Evolutionary conservation across 139 green algal genomes (phyloP).

Genomic region (Nannochloris sp.): DNA sequence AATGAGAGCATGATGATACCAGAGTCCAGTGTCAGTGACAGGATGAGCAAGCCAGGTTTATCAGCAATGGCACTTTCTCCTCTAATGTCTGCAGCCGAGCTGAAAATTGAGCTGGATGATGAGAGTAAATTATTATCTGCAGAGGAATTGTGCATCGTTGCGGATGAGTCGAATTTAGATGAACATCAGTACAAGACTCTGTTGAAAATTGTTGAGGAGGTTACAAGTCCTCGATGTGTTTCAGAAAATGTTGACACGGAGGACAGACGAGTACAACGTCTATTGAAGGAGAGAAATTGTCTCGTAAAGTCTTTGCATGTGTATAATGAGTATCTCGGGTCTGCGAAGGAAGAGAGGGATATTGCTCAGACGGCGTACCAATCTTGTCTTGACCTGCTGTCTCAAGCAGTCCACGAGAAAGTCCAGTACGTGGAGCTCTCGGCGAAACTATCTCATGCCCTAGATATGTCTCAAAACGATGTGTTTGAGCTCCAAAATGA

Average conservation of each 20-base stretch:
- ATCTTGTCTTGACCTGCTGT: background rate
- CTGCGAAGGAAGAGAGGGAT: background rate
- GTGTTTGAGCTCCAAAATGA: constrained; percentile 6
- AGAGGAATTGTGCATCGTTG: constrained; percentile 2
- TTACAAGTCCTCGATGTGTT: background rate
- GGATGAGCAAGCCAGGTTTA: background rate
- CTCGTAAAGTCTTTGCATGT: background rate
- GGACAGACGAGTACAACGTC: background rate
- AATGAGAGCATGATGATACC: background rate
- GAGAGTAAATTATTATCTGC: background rate
- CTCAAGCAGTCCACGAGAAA: constrained; percentile 10
- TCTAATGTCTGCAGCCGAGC: background rate
- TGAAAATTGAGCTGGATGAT: background rate
- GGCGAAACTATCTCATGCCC: background rate
- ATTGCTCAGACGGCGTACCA: background rate
- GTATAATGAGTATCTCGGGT: constrained; percentile 7
- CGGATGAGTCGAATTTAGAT: constrained; percentile 6
- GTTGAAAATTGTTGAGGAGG: background rate
- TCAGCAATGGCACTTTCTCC: background rate
- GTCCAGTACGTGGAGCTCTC: constrained; percentile 12
- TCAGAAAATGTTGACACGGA: background rate
- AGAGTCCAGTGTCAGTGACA: background rate
- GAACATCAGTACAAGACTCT: background rate
- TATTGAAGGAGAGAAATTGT: background rate
- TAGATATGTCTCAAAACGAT: constrained; percentile 12